Evolutionary conservation across 1,284 basidiomycete genomes (phyloP).

Genomic region (Melampsora americana): DNA sequence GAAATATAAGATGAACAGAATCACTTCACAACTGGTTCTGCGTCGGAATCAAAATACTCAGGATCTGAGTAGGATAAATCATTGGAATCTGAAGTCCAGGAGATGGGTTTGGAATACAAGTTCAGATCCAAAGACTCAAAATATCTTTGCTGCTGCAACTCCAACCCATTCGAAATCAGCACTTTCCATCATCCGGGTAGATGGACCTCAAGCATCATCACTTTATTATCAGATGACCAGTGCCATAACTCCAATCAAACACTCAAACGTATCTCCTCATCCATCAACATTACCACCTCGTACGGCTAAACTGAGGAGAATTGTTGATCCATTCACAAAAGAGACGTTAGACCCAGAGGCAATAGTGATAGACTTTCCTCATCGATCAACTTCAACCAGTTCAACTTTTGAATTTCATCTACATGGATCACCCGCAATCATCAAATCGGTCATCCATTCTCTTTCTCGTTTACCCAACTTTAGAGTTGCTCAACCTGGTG

Average conservation of each 20-base stretch:
- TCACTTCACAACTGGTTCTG: no score
- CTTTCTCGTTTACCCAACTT: constrained; percentile 63
- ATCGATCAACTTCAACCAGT: background rate
- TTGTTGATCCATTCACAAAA: constrained; percentile 64
- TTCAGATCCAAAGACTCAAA: constrained; percentile 53
- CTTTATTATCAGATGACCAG: constrained; percentile 65
- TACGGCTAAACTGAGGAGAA: constrained; percentile 66
- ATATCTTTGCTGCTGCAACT: constrained; percentile 81
- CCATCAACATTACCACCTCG: constrained; percentile 57
- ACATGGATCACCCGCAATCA: constrained; percentile 78
- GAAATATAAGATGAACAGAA: no score
- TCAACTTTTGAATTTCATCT: constrained; percentile 74
- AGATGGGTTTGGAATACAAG: constrained; percentile 14
- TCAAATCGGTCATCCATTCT: constrained; percentile 66
- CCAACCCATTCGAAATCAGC: constrained; percentile 72
- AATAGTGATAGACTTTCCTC: constrained; percentile 22
- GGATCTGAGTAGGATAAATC: no score
- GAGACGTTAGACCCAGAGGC: constrained; percentile 65
- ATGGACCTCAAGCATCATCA: constrained; percentile 66
- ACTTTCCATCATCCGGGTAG: constrained; percentile 74
- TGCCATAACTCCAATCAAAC: constrained; percentile 27
- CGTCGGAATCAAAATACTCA: no score
- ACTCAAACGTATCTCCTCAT: background rate
- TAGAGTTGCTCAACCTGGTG: constrained; percentile 75
- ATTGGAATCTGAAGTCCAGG: background rate